Percentiles rank a stretch among this genome's conserved stretches.
Conservation (phyloP, 768 basidiomycete species). For the Lentinula edodes region DNA sequence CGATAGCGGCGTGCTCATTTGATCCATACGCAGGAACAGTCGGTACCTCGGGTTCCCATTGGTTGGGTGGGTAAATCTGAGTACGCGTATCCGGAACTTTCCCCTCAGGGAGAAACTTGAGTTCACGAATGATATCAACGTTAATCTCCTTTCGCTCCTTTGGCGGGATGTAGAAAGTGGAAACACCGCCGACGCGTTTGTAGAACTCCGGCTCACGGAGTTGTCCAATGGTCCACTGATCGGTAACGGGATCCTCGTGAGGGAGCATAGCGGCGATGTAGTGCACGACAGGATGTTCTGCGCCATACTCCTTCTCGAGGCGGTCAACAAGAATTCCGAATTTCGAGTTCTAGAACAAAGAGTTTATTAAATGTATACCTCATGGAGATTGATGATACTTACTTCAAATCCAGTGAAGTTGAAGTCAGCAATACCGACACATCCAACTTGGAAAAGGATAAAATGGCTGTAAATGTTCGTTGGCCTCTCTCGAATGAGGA, state of each 20-base stretch:
- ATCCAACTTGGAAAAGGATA: conserved; percentile 4
- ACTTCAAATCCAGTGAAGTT: conserved; percentile 5
- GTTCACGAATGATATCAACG: background rate
- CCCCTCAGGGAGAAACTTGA: background rate
- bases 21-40: background rate
- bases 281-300: conserved; percentile 2
- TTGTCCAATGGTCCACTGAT: background rate
- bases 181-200: conserved; percentile 3
- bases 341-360: background rate
- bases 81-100: background rate
- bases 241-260: background rate
- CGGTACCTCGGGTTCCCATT: conserved; percentile 1
- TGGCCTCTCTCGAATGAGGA: conserved; percentile 2
- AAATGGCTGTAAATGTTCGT: background rate
- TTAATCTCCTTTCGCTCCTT: background rate
- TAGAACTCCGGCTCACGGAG: conserved; percentile 1
- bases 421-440: conserved; percentile 5
- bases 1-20: background rate
- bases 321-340: conserved; percentile 5
- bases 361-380: no score
- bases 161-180: conserved; percentile 5
- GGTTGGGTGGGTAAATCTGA: conserved; percentile 1
- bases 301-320: conserved; percentile 5
- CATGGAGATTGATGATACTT: background rate
- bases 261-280: conserved; percentile 4